A percentile compares a stretch with the other conserved stretches of the same genome.
These are phyloP conservation scores for Blastocystis hominis DNA, from an alignment of 352 stramenopile species.

Conservation along the genomic window DNA sequence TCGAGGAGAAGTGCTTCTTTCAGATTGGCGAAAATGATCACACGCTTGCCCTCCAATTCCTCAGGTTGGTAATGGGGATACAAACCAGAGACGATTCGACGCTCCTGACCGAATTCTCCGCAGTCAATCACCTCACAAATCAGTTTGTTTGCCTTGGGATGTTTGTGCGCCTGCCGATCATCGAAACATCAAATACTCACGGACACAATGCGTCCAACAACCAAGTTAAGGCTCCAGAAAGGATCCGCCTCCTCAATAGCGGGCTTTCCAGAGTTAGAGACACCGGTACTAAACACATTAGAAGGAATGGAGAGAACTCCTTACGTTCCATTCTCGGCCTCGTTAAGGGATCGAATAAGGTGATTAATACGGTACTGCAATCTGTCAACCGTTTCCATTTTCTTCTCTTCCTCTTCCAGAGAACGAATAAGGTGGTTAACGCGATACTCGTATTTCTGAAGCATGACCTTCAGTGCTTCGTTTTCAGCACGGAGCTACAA, in stretches of 20 bases:
- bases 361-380: constrained; percentile 19
- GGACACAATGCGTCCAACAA: constrained; percentile 27
- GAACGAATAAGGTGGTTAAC: constrained; percentile 43
- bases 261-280: neutral
- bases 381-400: constrained; percentile 8
- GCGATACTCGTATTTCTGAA: constrained; percentile 9
- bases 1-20: constrained; percentile 34
- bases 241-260: neutral
- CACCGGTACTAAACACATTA: neutral
- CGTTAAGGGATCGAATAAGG: constrained; percentile 23
- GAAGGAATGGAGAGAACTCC: neutral
- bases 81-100: constrained; percentile 28
- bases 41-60: constrained; percentile 5
- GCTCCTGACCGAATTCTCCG: constrained; percentile 3
- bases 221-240: constrained; percentile 20
- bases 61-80: constrained; percentile 21
- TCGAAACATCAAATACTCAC: too few species aligned
- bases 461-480: constrained; percentile 3
- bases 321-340: neutral
- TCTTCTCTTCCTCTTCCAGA: constrained; percentile 44
- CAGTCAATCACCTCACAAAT: constrained; percentile 54
- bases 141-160: constrained; percentile 38
- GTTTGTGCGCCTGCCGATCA: constrained; percentile 4
- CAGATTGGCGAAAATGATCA: constrained; percentile 28
- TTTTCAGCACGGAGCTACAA: neutral